Conservation (phyloP, 345 rosid genomes). For the Eucalyptus urophylla region DNA sequence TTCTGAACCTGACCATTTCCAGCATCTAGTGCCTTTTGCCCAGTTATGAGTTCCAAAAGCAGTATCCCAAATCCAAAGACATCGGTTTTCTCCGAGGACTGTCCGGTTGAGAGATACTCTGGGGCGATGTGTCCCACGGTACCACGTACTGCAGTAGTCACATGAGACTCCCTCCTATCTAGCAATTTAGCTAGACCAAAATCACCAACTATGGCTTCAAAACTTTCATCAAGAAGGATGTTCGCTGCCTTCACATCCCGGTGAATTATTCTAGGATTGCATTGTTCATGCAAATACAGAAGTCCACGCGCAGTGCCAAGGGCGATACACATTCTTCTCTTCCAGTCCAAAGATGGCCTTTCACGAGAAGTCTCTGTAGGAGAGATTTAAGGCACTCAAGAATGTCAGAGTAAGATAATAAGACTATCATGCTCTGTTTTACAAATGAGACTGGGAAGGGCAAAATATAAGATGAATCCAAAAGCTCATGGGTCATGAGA, state of each 20-base stretch:
- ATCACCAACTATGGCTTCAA: constrained; percentile 94
- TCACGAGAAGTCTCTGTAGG: constrained; percentile 34
- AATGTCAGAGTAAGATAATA: not conserved
- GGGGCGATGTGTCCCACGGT: constrained; percentile 97
- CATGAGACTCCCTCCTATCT: constrained; percentile 81
- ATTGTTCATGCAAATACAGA: constrained; percentile 86
- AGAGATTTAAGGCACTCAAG: not conserved
- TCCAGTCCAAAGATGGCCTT: constrained; percentile 84
- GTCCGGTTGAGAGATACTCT: constrained; percentile 94
- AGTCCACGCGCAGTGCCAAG: constrained; percentile 92
- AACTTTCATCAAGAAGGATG: constrained; percentile 77
- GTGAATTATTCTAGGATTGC: constrained; percentile 90
- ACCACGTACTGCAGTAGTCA: constrained; percentile 91
- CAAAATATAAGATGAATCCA: not conserved
- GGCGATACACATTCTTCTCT: constrained; percentile 52
- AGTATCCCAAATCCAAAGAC: constrained; percentile 91
- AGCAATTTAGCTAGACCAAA: constrained; percentile 89
- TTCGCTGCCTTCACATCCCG: constrained; percentile 98
- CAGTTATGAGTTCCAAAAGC: constrained; percentile 91
- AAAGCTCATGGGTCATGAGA: not conserved
- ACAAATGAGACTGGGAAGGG: not conserved
- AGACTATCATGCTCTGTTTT: not conserved
- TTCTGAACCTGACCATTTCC: constrained; percentile 80
- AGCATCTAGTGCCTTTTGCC: constrained; percentile 80
- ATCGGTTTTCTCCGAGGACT: constrained; percentile 91